These are phyloP conservation scores for Kazachstania bromeliacearum DNA, from an alignment of 805 yeast genomes.

Conservation along the genomic window DNA sequence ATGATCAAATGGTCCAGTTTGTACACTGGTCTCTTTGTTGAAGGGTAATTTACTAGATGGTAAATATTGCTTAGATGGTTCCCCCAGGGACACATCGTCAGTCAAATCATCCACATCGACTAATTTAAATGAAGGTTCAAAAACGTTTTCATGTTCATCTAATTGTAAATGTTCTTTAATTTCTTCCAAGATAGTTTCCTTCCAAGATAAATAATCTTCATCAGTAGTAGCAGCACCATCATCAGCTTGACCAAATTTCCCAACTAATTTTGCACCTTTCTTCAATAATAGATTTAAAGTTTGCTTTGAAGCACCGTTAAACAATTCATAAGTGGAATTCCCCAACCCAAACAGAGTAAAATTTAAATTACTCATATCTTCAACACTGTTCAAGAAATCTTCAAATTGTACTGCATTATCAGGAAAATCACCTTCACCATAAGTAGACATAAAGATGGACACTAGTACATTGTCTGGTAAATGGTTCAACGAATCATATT, in stretches of 20 bases:
- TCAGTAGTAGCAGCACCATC: slow-evolving; percentile 93
- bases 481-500: slow-evolving; percentile 63
- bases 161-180: slow-evolving; percentile 56
- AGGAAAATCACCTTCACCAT: slow-evolving; percentile 98
- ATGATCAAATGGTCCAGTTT: slow-evolving; percentile 74
- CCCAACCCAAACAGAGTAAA: slow-evolving; percentile 86
- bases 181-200: slow-evolving; percentile 61
- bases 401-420: slow-evolving; percentile 79
- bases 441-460: slow-evolving; percentile 79
- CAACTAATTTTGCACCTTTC: slow-evolving; percentile 66
- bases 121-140: slow-evolving; percentile 56
- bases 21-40: slow-evolving; percentile 28
- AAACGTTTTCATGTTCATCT: slow-evolving; percentile 64
- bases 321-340: slow-evolving; percentile 88
- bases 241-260: slow-evolving; percentile 81
- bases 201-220: slow-evolving; percentile 92
- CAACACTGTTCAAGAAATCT: slow-evolving; percentile 39
- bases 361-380: slow-evolving; percentile 42
- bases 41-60: slow-evolving; percentile 30
- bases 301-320: slow-evolving; percentile 70
- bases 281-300: slow-evolving; percentile 41
- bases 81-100: slow-evolving; percentile 61
- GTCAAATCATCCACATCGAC: slow-evolving; percentile 32
- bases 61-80: slow-evolving; percentile 57
- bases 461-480: slow-evolving; percentile 46